Conservation (phyloP, 108 stramenopile genomes). For the Skeletonema marinoi region DNA sequence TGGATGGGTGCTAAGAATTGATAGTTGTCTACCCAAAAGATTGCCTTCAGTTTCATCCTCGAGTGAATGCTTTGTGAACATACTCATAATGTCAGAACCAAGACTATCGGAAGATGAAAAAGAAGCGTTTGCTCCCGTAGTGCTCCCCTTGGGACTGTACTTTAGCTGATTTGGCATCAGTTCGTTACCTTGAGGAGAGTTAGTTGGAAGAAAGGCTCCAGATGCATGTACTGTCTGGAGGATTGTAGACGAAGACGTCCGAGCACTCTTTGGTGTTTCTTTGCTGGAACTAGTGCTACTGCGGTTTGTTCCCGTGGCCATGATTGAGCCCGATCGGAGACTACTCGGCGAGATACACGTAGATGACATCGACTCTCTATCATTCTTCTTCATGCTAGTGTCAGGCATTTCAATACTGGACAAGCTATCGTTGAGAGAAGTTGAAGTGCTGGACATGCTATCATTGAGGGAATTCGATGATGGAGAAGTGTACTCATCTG, state of each 20-base stretch:
- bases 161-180: conserved; percentile 33
- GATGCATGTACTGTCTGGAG: conserved; percentile 42
- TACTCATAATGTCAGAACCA: conserved; percentile 36
- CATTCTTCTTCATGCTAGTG: background rate
- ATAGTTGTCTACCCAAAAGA: conserved; percentile 22
- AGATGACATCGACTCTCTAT: conserved; percentile 38
- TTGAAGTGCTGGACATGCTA: conserved; percentile 6
- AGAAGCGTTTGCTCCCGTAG: conserved; percentile 9
- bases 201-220: conserved; percentile 24
- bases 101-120: conserved; percentile 24
- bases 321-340: conserved; percentile 4
- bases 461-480: conserved; percentile 18
- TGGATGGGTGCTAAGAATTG: conserved; percentile 36
- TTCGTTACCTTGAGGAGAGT: conserved; percentile 14
- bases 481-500: conserved; percentile 40
- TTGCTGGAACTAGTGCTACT: conserved; percentile 1
- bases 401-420: background rate
- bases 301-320: background rate
- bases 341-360: conserved; percentile 43
- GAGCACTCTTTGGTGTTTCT: conserved; percentile 49
- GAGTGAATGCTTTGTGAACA: conserved; percentile 30
- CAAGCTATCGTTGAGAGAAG: conserved; percentile 9
- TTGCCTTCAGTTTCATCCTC: conserved; percentile 28
- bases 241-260: conserved; percentile 44
- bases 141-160: conserved; percentile 38